These are phyloP conservation scores for Fusarium praegraminearum DNA, from an alignment of 2,329 filamentous ascomycete genomes.

Conservation along the genomic window DNA sequence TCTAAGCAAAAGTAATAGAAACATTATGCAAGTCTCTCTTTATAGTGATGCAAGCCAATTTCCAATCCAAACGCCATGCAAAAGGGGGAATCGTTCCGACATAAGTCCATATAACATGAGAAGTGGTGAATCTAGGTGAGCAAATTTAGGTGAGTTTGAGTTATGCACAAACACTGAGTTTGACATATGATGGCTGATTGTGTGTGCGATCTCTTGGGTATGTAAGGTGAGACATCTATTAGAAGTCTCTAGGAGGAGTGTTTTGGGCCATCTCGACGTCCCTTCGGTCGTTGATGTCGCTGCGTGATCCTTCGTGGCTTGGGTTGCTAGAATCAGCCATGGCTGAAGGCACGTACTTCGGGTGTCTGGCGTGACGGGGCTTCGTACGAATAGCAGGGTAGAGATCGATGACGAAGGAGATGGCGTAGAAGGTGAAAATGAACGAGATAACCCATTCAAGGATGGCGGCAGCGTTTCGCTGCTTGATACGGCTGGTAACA, in stretches of 20 bases:
- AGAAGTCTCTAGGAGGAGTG: conserved; percentile 28
- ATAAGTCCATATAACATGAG: conserved; percentile 23
- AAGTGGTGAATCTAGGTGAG: not conserved
- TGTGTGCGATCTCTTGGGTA: not conserved
- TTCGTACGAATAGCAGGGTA: conserved; percentile 78
- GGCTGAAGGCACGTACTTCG: conserved; percentile 44
- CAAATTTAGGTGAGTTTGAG: not conserved
- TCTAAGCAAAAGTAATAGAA: not conserved
- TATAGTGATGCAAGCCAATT: not conserved
- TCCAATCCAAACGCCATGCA: conserved; percentile 35
- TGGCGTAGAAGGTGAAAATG: conserved; percentile 88
- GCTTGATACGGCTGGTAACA: conserved; percentile 60
- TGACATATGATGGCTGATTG: not conserved
- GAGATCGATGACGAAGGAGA: conserved; percentile 89
- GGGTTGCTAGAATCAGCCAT: conserved; percentile 31
- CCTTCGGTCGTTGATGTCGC: conserved; percentile 7
- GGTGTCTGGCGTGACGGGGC: conserved; percentile 46
- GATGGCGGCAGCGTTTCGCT: conserved; percentile 77
- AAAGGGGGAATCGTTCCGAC: conserved; percentile 37
- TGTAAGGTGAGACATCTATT: not conserved
- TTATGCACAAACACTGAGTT: not conserved
- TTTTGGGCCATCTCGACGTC: conserved; percentile 41
- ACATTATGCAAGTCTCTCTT: not conserved
- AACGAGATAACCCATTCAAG: conserved; percentile 85
- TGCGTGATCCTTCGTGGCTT: conserved; percentile 27